These are phyloP conservation scores for Aureobasidium sp. DNA, from an alignment of 2,329 filamentous ascomycete species.

Conservation along the genomic window DNA sequence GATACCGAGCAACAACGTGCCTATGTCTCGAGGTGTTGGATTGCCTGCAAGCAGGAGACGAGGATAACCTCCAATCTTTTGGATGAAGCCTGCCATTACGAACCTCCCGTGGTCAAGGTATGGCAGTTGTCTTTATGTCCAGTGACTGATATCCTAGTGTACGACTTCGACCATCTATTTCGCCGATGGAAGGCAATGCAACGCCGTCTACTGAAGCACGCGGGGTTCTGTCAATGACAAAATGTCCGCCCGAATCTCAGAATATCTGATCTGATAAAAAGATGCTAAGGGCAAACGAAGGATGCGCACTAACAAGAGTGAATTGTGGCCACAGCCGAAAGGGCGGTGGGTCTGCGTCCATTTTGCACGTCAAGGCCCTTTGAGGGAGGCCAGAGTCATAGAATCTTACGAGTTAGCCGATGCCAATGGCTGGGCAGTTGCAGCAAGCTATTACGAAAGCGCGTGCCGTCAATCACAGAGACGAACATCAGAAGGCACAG, in stretches of 20 bases:
- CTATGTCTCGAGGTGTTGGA: conserved; percentile 25
- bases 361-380: background rate
- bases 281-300: conserved; percentile 3
- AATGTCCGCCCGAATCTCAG: background rate
- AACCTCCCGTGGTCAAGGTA: background rate
- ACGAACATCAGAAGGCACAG: background rate
- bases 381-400: background rate
- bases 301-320: background rate
- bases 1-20: conserved; percentile 16
- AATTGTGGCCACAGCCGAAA: background rate
- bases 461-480: background rate
- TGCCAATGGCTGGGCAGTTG: background rate
- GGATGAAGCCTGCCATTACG: conserved; percentile 24
- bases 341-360: background rate
- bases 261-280: conserved; percentile 6
- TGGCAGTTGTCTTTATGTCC: background rate
- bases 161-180: background rate
- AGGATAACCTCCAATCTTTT: conserved; percentile 30
- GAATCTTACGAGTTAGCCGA: conserved; percentile 13
- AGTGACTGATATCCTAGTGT: background rate
- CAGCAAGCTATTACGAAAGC: conserved; percentile 5
- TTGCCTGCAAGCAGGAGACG: conserved; percentile 32
- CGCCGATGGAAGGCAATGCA: background rate
- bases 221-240: background rate
- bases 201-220: background rate